Base-by-base conservation (phyloP, 2,329 filamentous ascomycete species). In the Fonsecaea erecta region DNA sequence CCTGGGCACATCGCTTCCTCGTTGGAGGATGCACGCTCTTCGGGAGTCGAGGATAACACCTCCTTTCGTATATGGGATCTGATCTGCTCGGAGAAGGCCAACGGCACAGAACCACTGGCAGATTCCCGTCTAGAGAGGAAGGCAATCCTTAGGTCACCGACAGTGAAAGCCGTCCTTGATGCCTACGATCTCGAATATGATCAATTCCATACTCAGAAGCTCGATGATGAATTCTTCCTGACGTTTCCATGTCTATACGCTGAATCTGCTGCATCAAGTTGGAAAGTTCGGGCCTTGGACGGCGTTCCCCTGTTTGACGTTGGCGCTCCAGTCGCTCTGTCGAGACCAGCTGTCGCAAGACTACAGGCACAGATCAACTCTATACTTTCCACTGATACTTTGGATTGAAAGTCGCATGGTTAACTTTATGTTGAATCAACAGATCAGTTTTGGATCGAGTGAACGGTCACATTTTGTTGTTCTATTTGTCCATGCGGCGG, bases 211-310 rank as follows among this genome's bases (percentile, higher is more conserved):
- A 57, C 64, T 18, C 51, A 63, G 14, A 60, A 62, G 26, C 61
- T 68, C 37, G 64, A 86, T 97, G 70, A 84, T 92, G 12, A 93
- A 93, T 1, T 87, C 93, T 18, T 93, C 93, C 14, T 89, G 96
- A 46, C 85, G 84, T 3, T 86, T 88, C 69, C 77, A 14, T 18
- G 4, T n/a, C n/a, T 43, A 18, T 43, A 18, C 37, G 16, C 16
- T 7, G 16, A 18, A 12, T 14, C 8, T 6, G 2, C 6, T 6
- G n/a, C 18, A 7, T 43, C 37, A 18, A 7, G n/a, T 9, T 18
- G 6, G 5, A 18, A n/a, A 12, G n/a, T 43, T 2, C 37, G 83
- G 81, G 59, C 88, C 35, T 52, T 51, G 37, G 6, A 9, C 16
- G 6, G 5, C 16, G 37, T 37, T 4, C 34, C 34, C 5, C 12